These are phyloP conservation scores for Dothidotthia symphoricarpi DNA, from an alignment of 2,329 filamentous ascomycete species.

Conservation along the genomic window DNA sequence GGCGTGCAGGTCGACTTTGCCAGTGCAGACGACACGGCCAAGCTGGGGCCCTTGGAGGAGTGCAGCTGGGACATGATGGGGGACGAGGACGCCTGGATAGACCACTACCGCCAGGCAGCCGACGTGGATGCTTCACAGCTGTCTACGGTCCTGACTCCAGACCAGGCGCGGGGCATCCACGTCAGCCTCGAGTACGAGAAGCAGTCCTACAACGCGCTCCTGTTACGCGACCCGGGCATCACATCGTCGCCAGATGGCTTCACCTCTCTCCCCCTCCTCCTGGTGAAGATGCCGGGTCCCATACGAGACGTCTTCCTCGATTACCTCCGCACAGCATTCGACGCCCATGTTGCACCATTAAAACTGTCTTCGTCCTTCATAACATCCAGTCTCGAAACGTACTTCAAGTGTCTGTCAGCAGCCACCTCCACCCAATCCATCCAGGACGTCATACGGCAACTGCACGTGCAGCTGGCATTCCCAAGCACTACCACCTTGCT, in stretches of 20 bases:
- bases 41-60: conserved; percentile 48
- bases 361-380: conserved; percentile 48
- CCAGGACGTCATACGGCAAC: conserved; percentile 30
- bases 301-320: conserved; percentile 51
- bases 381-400: conserved; percentile 47
- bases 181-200: conserved; percentile 53
- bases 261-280: conserved; percentile 51
- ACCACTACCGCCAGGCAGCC: conserved; percentile 33
- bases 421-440: conserved; percentile 30
- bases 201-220: conserved; percentile 51
- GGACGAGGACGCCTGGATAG: conserved; percentile 44
- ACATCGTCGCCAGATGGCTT: conserved; percentile 38
- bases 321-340: conserved; percentile 53
- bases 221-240: conserved; percentile 43
- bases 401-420: conserved; percentile 60
- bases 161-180: conserved; percentile 46
- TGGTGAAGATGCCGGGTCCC: conserved; percentile 52
- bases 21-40: conserved; percentile 42
- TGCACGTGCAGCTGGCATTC: conserved; percentile 41
- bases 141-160: conserved; percentile 13
- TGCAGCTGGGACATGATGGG: conserved; percentile 49
- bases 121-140: conserved; percentile 35
- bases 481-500: conserved; percentile 31
- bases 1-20: conserved; percentile 46
- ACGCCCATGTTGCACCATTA: conserved; percentile 49